Evolutionary conservation across 306 rosid species (phyloP), one percentile per base, ranked within the genome.

Genomic region (Macrotyloma uniflorum): DNA sequence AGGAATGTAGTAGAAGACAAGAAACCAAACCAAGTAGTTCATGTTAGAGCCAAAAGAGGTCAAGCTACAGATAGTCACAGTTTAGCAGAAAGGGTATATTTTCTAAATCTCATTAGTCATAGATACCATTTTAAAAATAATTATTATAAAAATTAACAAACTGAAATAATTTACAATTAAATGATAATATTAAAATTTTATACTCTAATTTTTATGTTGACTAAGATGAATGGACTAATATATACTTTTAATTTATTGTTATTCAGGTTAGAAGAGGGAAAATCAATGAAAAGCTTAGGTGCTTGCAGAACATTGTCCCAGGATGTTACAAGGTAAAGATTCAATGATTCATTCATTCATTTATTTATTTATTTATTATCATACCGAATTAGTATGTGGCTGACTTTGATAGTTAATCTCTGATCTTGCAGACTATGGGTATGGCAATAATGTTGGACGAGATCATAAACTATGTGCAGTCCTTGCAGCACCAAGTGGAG

Each of bases 401-500:
- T 18, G 16, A 22, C 18, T 45, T 23, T 11, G 15, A 5, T 36
- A 54, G 23, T 58, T 33, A 67, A 35, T 49, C 20, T 36, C 33
- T 72, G 30, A 33, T 19, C 42, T 23, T 87, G 81, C 92, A 93
- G 98, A 87, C 91, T 15, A 91, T 90, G 98, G 97, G 98, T 11
- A 93, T 91, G 98, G 90, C 97, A 3, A 92, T 90, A 54, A 93
- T 93, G 98, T 87, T 93, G 81, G 98, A 90, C 13, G 98, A 91
- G 89, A 93, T 93, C 82, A 93, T 93, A 77, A 93, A 90, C 65
- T 93, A 93, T 85, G 93, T 93, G n/a, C 98, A 91, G 54, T 93
- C 98, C 85, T 85, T 93, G 77, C 97, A 93, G 85, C 87, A 90
- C 81, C 98, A 93, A 74, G 95, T 93, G 33, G 98, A 91, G 93